Conservation (phyloP, 306 rosid genomes). For the Abrus precatorius region DNA sequence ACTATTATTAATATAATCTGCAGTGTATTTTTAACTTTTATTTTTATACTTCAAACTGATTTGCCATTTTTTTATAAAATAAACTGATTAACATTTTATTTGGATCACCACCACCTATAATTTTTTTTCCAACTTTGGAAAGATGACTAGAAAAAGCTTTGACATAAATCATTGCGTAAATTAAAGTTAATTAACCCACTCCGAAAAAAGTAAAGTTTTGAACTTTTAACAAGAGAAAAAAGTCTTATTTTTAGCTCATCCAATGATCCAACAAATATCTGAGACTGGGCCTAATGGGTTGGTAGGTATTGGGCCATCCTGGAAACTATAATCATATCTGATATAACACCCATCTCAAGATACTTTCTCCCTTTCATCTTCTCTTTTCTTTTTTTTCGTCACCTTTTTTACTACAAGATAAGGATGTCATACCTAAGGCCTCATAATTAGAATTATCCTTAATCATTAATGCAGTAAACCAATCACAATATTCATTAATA, state of each 20-base stretch:
- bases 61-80: neutral
- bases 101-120: neutral
- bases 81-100: neutral
- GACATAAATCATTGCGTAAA: constrained; percentile 10
- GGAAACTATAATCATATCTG: constrained; percentile 38
- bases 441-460: constrained; percentile 1
- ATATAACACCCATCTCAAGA: constrained; percentile 35
- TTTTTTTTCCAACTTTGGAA: neutral
- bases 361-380: constrained; percentile 43
- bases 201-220: neutral
- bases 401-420: constrained; percentile 47
- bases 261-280: constrained; percentile 35
- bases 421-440: constrained; percentile 41
- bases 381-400: constrained; percentile 16
- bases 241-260: constrained; percentile 22
- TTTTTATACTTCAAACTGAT: neutral
- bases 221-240: neutral
- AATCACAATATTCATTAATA: constrained; percentile 12
- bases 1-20: neutral
- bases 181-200: constrained; percentile 25
- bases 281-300: constrained; percentile 52
- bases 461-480: neutral
- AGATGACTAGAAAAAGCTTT: constrained; percentile 15
- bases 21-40: neutral
- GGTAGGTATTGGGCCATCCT: constrained; percentile 50